These are phyloP conservation scores for Sugiyamaella novakii DNA, from an alignment of 1,139 yeast genomes.

Conservation along the genomic window DNA sequence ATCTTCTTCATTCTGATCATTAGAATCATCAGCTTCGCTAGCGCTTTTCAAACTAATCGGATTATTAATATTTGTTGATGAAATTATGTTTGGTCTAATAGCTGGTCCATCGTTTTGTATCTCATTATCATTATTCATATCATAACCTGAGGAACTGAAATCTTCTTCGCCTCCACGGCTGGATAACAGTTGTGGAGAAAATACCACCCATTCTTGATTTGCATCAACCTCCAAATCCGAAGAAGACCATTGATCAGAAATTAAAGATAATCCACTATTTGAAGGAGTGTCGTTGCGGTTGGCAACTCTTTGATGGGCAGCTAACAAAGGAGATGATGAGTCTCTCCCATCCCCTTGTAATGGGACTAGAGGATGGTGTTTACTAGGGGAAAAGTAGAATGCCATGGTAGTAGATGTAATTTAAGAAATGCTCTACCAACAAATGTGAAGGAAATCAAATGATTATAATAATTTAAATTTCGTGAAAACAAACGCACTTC, in stretches of 20 bases:
- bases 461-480: too few species aligned
- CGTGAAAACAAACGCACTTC: too few species aligned
- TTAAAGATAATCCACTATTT: constrained; percentile 11
- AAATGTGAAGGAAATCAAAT: too few species aligned
- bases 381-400: constrained; percentile 21
- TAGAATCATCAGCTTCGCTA: background rate
- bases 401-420: constrained; percentile 14
- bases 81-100: background rate
- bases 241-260: constrained; percentile 10
- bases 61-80: background rate
- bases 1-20: background rate
- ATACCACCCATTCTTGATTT: constrained; percentile 38
- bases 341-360: background rate
- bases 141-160: constrained; percentile 6
- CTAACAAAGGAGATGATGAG: background rate
- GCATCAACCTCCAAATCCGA: constrained; percentile 18
- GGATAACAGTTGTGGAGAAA: constrained; percentile 32
- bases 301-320: background rate
- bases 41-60: constrained; percentile 2
- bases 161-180: constrained; percentile 12
- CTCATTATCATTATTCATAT: background rate
- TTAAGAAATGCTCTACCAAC: too few species aligned
- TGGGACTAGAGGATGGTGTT: constrained; percentile 21
- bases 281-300: constrained; percentile 4
- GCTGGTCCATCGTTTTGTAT: constrained; percentile 1